Percentiles rank a stretch among this genome's conserved stretches.
Evolutionary conservation across 2,329 filamentous ascomycete species (phyloP).

Genomic region (Colletotrichum acutatum): DNA sequence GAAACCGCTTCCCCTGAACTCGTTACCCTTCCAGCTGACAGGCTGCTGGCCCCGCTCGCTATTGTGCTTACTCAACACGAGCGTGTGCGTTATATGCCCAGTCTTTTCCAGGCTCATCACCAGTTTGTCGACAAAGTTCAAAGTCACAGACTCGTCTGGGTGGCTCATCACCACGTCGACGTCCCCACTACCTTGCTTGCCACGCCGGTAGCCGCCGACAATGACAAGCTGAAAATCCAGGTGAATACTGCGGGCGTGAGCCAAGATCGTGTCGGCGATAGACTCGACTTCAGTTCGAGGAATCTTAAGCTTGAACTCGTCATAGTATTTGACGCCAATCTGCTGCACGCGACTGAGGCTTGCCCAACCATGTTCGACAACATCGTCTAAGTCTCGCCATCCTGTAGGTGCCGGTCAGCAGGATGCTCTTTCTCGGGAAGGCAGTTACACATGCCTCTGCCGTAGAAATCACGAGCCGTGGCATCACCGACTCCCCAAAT

Average conservation of each 20-base stretch:
- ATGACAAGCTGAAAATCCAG: constrained; percentile 68
- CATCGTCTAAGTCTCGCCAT: constrained; percentile 87
- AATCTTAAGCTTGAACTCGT: constrained; percentile 81
- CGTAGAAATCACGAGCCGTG: constrained; percentile 85
- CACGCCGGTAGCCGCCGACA: constrained; percentile 84
- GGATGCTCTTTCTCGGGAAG: background rate
- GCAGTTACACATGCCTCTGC: constrained; percentile 56
- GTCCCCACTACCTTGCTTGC: constrained; percentile 79
- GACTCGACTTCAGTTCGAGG: constrained; percentile 77
- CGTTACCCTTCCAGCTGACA: constrained; percentile 62
- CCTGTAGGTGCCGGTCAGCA: constrained; percentile 47
- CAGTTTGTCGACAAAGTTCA: constrained; percentile 77
- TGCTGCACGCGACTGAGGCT: constrained; percentile 83
- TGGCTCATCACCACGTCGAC: constrained; percentile 90
- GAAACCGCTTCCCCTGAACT: constrained; percentile 69
- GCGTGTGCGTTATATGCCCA: constrained; percentile 82
- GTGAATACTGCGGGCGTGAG: constrained; percentile 73
- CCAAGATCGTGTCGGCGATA: constrained; percentile 72
- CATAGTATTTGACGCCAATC: constrained; percentile 93
- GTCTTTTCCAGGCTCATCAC: constrained; percentile 76
- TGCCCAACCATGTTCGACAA: constrained; percentile 85
- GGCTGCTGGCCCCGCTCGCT: constrained; percentile 77
- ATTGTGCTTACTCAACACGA: constrained; percentile 76
- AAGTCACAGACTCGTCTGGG: constrained; percentile 74
- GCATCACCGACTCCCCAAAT: constrained; percentile 94